Evolutionary conservation across 2,329 filamentous ascomycete genomes (phyloP), one percentile per base, ranked within the genome.

Genomic region (Calonectria multiphialidica): DNA sequence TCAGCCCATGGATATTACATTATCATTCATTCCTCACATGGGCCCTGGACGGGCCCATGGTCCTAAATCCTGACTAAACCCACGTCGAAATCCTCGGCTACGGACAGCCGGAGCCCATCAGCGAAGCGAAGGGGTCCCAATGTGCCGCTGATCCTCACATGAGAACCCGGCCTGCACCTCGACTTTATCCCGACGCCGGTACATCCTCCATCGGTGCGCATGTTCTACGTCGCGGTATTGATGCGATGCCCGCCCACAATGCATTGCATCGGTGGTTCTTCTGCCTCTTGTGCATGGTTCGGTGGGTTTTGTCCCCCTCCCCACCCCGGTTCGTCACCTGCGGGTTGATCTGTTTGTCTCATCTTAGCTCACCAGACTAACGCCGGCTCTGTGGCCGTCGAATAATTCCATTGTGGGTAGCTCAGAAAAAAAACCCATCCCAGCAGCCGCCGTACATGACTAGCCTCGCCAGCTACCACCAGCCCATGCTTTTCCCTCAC

Each of bases 1-100:
- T 78, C 71, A 78, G 77, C 77, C 77, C 77, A 75, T 64, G 63
- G 70, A 78, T 74, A 78, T 78, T 78, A 74, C 74, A 25, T 49
- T 67, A 21, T n/a, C n/a, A 23, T 61, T 65, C 40, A 28, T 59
- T 16, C 50, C 62, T 61, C 59, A 35, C 72, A 57, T 76, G 73
- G 75, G 66, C 59, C 74, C 68, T 57, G 23, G 21, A 72, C 66
- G 66, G 72, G 61, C 70, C 70, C 70, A 71, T 77, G 73, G 40
- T 49, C 71, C 44, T 59, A 66, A 64, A 69, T 70, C 72, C 66
- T 45, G 50, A 33, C 73, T 45, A 16, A 66, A 45, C 61, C 45
- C 44, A 61, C 23, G 33, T 57, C 57, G 21, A 21, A 42, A 30
- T 42, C 23, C 45, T 63, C 63, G 53, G 59, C 49, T 70, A 61